A percentile compares a stretch with the other conserved stretches of the same genome.
Conservation (phyloP, 495 filamentous ascomycete species). For the Penicillium samsonianum region DNA sequence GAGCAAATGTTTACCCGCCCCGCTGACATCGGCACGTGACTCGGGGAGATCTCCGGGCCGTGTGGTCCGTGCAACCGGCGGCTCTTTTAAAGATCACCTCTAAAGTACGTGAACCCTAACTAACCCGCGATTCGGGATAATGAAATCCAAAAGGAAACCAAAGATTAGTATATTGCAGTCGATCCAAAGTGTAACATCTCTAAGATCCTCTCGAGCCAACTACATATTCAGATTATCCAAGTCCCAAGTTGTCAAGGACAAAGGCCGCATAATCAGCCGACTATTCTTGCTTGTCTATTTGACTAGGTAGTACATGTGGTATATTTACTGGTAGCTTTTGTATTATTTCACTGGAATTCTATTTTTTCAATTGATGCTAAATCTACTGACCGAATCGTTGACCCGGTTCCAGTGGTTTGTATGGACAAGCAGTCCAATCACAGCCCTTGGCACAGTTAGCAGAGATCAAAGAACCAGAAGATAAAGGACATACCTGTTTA, state of each 20-base stretch:
- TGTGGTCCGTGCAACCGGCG: constrained; percentile 4
- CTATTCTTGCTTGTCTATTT: not conserved
- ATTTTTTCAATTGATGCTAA: not conserved
- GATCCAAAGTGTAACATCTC: not conserved
- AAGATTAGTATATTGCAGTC: too few relatives aligned
- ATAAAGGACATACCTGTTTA: constrained; percentile 22
- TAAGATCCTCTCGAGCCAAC: not conserved
- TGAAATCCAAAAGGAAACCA: too few relatives aligned
- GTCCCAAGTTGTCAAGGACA: not conserved
- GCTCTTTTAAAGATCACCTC: not conserved
- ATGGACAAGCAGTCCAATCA: constrained; percentile 35
- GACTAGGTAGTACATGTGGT: not conserved
- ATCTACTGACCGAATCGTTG: constrained; percentile 26
- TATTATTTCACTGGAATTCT: not conserved
- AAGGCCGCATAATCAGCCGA: too few relatives aligned
- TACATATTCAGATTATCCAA: not conserved
- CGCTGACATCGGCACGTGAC: not conserved
- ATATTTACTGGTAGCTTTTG: not conserved
- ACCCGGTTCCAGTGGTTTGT: constrained; percentile 26
- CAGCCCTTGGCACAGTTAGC: constrained; percentile 20
- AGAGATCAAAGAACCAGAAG: not conserved
- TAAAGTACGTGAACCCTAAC: too few relatives aligned
- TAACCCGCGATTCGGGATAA: too few relatives aligned
- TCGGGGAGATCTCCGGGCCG: not conserved
- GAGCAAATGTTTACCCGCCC: constrained; percentile 6